These are phyloP conservation scores for Orbilia blumenaviensis DNA, from an alignment of 2,329 filamentous ascomycete genomes.

Conservation along the genomic window DNA sequence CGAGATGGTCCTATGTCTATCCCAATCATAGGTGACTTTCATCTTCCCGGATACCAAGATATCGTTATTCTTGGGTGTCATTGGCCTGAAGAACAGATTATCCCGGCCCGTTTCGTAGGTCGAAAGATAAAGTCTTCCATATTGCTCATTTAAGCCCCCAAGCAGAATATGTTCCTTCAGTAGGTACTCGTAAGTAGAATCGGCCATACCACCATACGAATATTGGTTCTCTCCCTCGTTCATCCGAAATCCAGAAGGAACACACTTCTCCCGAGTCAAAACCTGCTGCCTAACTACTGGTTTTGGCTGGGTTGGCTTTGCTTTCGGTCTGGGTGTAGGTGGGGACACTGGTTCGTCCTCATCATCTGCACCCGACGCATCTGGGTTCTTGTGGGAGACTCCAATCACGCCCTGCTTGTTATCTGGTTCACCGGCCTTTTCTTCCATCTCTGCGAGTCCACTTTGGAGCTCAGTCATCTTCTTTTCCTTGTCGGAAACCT, in stretches of 20 bases:
- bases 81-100: slow-evolving; percentile 79
- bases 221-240: slow-evolving; percentile 60
- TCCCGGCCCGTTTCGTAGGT: slow-evolving; percentile 74
- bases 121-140: slow-evolving; percentile 75
- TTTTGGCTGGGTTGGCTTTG: neutral
- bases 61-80: slow-evolving; percentile 73
- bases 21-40: slow-evolving; percentile 63
- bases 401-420: slow-evolving; percentile 13
- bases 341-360: neutral
- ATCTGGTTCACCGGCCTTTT: neutral
- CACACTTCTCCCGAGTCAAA: slow-evolving; percentile 60
- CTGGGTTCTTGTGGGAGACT: neutral
- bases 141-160: slow-evolving; percentile 76
- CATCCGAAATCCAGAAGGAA: slow-evolving; percentile 34
- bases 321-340: neutral
- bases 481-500: slow-evolving; percentile 11
- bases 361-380: neutral
- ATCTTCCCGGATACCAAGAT: slow-evolving; percentile 77
- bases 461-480: slow-evolving; percentile 28
- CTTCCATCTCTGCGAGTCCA: slow-evolving; percentile 38
- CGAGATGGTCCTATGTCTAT: slow-evolving; percentile 49
- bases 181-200: slow-evolving; percentile 78
- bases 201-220: slow-evolving; percentile 72
- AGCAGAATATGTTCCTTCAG: slow-evolving; percentile 78
- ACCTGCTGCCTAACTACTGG: slow-evolving; percentile 57